Evolutionary conservation across 2,329 filamentous ascomycete species (phyloP).

Genomic region (Trichophyton rubrum): DNA sequence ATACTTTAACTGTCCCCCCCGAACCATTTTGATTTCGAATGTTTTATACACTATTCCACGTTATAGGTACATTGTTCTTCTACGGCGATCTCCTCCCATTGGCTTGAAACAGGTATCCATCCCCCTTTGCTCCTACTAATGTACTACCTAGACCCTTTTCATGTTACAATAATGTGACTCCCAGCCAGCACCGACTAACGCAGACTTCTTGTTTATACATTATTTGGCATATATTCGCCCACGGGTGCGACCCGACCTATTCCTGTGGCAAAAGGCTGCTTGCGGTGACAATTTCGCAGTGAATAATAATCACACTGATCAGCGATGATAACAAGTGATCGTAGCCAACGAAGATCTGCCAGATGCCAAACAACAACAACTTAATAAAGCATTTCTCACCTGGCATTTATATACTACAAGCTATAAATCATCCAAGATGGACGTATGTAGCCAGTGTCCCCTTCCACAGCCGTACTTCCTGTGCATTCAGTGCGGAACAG

Average conservation of each 20-base stretch:
- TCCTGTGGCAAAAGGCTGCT: background rate
- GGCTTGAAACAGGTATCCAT: background rate
- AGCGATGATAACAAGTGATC: no score
- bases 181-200: background rate
- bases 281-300: background rate
- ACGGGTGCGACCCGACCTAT: background rate
- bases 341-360: no score
- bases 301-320: background rate
- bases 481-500: constrained; percentile 45
- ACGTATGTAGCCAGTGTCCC: background rate
- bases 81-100: background rate
- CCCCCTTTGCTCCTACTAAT: background rate
- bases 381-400: no score
- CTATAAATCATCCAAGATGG: background rate
- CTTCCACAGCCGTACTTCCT: constrained; percentile 20
- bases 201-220: background rate
- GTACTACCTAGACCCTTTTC: background rate
- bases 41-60: background rate
- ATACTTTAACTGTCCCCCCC: background rate
- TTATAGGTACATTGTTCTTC: background rate
- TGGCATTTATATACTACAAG: background rate
- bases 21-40: background rate
- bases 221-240: background rate
- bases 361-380: no score
- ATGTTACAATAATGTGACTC: background rate